Conservation (phyloP, 768 basidiomycete species). For the Artomyces pyxidatus region DNA sequence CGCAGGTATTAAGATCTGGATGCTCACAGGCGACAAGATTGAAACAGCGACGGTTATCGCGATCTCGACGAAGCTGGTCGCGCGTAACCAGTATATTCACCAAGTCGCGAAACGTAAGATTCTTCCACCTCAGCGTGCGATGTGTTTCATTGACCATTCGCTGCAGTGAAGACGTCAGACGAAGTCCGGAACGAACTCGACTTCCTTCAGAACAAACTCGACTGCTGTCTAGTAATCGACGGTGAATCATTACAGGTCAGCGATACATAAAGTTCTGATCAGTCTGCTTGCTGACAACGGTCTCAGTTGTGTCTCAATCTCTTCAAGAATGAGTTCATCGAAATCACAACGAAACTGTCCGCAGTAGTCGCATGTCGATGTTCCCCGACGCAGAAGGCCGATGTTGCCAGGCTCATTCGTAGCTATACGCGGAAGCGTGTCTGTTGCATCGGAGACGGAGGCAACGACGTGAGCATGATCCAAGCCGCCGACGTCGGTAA, state of each 20-base stretch:
- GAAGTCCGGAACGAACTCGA: conserved; percentile 84
- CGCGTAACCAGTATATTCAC: conserved; percentile 95
- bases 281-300: neutral
- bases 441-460: conserved; percentile 98
- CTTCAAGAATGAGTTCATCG: conserved; percentile 92
- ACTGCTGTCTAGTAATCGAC: conserved; percentile 97
- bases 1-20: conserved; percentile 99
- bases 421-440: conserved; percentile 88
- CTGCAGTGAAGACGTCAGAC: conserved; percentile 76
- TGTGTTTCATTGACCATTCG: conserved; percentile 2
- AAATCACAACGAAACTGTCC: conserved; percentile 91
- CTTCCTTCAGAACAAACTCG: conserved; percentile 87
- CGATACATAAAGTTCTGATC: neutral
- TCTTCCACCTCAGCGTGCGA: conserved; percentile 12
- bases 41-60: conserved; percentile 98
- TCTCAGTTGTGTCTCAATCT: conserved; percentile 78
- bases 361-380: conserved; percentile 97
- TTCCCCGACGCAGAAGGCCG: conserved; percentile 98
- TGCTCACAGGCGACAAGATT: conserved; percentile 98
- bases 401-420: conserved; percentile 91
- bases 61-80: conserved; percentile 92
- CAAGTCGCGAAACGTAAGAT: conserved; percentile 89
- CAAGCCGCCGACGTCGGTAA: conserved; percentile 96
- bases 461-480: conserved; percentile 99
- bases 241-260: conserved; percentile 89